Percentiles rank a stretch among this genome's conserved stretches.
Evolutionary conservation across 2,329 filamentous ascomycete genomes (phyloP).

Genomic region (Aaosphaeria arxii): DNA sequence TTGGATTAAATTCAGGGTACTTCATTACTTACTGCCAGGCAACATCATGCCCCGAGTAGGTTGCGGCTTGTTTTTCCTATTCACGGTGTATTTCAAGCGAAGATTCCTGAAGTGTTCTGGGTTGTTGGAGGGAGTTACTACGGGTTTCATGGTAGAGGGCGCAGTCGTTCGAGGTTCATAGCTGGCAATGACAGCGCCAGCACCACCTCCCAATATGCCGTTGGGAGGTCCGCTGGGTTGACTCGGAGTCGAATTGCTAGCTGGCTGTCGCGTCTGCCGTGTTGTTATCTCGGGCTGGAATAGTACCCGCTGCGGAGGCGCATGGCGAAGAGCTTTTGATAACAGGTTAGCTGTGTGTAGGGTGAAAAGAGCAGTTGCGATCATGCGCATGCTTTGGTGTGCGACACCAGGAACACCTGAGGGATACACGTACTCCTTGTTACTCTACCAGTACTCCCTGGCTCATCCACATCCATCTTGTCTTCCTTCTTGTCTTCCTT

Average conservation of each 20-base stretch:
- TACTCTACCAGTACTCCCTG: constrained; percentile 40
- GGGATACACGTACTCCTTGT: constrained; percentile 26
- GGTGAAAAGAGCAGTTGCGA: too few relatives aligned
- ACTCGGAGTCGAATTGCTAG: constrained; percentile 39
- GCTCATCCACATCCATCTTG: constrained; percentile 49
- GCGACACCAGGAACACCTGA: not conserved
- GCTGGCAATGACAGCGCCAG: constrained; percentile 59
- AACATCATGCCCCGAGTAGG: constrained; percentile 54
- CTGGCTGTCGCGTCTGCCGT: constrained; percentile 59
- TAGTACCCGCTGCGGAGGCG: constrained; percentile 79
- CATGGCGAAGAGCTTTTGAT: constrained; percentile 63
- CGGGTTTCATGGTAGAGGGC: constrained; percentile 67
- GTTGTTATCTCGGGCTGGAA: constrained; percentile 77
- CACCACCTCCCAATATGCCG: constrained; percentile 32
- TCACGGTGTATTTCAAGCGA: constrained; percentile 50
- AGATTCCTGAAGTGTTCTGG: constrained; percentile 64
- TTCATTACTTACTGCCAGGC: constrained; percentile 57
- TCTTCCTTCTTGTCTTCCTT: constrained; percentile 49
- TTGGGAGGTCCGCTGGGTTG: constrained; percentile 37
- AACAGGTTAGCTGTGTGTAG: constrained; percentile 22
- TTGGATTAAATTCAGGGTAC: not conserved
- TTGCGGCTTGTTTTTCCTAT: constrained; percentile 37
- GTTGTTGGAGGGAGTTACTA: constrained; percentile 72
- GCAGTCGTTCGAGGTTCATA: constrained; percentile 67
- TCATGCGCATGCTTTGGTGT: not conserved